A percentile compares a stretch with the other conserved stretches of the same genome.
Evolutionary conservation across 306 rosid genomes (phyloP).

Genomic region (Ormosia emarginata): DNA sequence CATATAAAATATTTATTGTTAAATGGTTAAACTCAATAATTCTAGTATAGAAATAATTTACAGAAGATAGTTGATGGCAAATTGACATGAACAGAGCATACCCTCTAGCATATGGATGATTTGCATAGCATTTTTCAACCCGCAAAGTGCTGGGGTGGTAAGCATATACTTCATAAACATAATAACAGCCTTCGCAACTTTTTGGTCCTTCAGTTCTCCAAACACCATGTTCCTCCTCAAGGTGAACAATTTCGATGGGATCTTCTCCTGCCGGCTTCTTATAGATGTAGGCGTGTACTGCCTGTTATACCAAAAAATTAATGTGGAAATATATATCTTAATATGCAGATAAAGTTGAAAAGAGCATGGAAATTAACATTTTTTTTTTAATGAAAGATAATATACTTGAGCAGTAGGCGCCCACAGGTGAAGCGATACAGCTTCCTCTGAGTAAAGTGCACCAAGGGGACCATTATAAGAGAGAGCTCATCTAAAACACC

Average conservation of each 20-base stretch:
- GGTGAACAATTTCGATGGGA: conserved; percentile 63
- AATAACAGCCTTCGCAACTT: conserved; percentile 86
- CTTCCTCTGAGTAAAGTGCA: conserved; percentile 62
- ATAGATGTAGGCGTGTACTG: conserved; percentile 58
- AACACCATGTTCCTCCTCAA: conserved; percentile 78
- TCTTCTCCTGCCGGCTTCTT: conserved; percentile 54
- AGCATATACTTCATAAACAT: conserved; percentile 78
- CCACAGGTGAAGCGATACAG: conserved; percentile 81
- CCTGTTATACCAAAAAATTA: conserved; percentile 41
- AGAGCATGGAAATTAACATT: background rate
- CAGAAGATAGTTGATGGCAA: conserved; percentile 27
- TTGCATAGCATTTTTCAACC: conserved; percentile 74
- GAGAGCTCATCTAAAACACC: conserved; percentile 87
- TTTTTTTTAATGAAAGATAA: conserved; percentile 2
- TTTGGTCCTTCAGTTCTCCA: conserved; percentile 82
- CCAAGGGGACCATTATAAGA: conserved; percentile 85
- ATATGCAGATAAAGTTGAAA: background rate
- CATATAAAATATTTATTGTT: background rate
- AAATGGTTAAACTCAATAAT: background rate
- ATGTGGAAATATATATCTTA: background rate
- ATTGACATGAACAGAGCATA: conserved; percentile 40
- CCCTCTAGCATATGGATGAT: conserved; percentile 98
- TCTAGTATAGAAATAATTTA: conserved; percentile 27
- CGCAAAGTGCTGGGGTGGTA: conserved; percentile 78
- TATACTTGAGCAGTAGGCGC: conserved; percentile 95